phyloP scores from a whole-genome alignment of 1,284 basidiomycete species.

The Papiliotrema fonsecae region DNA sequence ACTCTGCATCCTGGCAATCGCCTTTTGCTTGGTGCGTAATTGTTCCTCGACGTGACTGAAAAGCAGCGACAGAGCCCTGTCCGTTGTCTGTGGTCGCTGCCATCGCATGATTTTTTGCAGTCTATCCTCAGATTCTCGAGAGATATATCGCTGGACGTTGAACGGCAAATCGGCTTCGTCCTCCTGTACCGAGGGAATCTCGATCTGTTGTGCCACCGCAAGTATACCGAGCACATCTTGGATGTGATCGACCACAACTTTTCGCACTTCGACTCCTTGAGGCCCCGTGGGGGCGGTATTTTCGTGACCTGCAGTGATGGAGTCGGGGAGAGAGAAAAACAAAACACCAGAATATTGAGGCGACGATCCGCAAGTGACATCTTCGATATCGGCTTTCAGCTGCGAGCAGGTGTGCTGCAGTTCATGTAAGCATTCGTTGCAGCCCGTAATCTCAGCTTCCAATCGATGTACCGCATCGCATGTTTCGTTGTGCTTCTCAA shows the following conservation, averaged over 20 bases:
- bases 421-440: conserved; percentile 88
- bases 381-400: conserved; percentile 58
- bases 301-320: conserved; percentile 18
- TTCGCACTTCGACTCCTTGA: conserved; percentile 71
- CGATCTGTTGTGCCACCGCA: conserved; percentile 71
- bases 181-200: conserved; percentile 83
- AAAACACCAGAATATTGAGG: conserved; percentile 86
- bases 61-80: conserved; percentile 74
- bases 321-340: conserved; percentile 54
- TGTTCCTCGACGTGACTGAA: conserved; percentile 80
- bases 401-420: conserved; percentile 76
- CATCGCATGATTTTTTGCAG: conserved; percentile 75
- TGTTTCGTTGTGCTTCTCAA: conserved; percentile 99
- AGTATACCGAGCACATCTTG: conserved; percentile 82
- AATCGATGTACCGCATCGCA: conserved; percentile 94
- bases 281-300: conserved; percentile 15
- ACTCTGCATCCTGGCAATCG: conserved; percentile 93
- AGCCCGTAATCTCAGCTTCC: conserved; percentile 89
- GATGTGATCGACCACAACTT: conserved; percentile 68
- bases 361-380: conserved; percentile 44
- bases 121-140: conserved; percentile 76
- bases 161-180: conserved; percentile 86
- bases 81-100: conserved; percentile 77
- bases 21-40: conserved; percentile 89
- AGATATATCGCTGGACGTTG: conserved; percentile 83